A percentile compares a stretch with the other conserved stretches of the same genome.
phyloP scores from a whole-genome alignment of 208 protist species.

The Acanthamoeba lenticulata region DNA sequence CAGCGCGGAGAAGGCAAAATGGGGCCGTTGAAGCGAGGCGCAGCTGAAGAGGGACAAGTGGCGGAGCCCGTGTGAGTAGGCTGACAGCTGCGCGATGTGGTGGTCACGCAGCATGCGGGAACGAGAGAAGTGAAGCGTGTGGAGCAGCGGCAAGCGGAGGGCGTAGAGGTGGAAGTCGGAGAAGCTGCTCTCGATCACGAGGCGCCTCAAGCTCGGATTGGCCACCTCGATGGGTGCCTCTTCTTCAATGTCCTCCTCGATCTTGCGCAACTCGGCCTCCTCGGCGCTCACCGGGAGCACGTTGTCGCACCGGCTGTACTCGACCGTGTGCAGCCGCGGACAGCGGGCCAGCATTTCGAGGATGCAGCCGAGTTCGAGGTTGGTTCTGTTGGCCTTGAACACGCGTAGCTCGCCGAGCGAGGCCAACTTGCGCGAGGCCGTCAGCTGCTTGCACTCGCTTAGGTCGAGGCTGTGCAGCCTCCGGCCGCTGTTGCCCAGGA shows the following conservation, averaged over 20 bases:
- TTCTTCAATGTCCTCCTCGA: background rate
- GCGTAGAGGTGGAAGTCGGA: background rate
- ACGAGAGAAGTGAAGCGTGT: slow-evolving; percentile 13
- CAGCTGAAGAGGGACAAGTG: slow-evolving; percentile 29
- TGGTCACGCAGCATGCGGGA: background rate
- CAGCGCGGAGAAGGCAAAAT: background rate
- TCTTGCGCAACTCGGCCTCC: background rate
- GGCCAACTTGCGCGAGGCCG: background rate
- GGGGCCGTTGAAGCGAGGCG: background rate
- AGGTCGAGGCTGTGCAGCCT: slow-evolving; percentile 26
- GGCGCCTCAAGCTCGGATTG: background rate
- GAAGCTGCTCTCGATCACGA: slow-evolving; percentile 10
- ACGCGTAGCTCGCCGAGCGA: background rate
- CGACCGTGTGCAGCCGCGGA: background rate
- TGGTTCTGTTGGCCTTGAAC: slow-evolving; percentile 18
- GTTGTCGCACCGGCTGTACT: slow-evolving; percentile 36
- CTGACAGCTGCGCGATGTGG: background rate
- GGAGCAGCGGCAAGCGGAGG: background rate
- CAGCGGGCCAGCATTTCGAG: background rate
- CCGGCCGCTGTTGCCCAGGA: background rate
- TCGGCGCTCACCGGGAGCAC: background rate
- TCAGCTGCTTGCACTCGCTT: background rate
- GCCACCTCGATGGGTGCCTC: background rate
- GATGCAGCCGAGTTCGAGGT: slow-evolving; percentile 15
- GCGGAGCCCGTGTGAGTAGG: background rate